phyloP scores from a whole-genome alignment of 768 basidiomycete species.

The Boletus rubescentipes region DNA sequence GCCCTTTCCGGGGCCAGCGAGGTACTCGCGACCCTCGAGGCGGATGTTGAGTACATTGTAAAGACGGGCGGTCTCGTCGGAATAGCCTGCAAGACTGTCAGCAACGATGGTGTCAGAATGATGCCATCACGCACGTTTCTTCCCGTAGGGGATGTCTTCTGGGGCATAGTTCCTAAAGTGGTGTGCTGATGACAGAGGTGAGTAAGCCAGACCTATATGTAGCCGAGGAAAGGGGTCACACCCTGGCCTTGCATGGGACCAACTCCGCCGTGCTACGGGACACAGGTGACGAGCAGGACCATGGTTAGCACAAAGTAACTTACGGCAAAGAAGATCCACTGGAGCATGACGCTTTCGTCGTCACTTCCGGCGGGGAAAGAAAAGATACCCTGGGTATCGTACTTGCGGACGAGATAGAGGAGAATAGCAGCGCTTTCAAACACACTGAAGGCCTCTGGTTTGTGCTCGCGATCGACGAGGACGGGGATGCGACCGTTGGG shows the following conservation, averaged over 20 bases:
- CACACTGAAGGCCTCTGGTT: conserved; percentile 54
- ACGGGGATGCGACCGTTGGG: conserved; percentile 75
- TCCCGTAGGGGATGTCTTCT: conserved; percentile 67
- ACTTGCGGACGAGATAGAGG: conserved; percentile 78
- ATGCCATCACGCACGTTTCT: conserved; percentile 46
- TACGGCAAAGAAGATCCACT: conserved; percentile 87
- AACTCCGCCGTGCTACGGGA: conserved; percentile 66
- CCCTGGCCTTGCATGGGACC: conserved; percentile 89
- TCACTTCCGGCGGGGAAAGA: conserved; percentile 60
- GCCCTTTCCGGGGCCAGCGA: conserved; percentile 73
- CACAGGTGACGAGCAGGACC: background rate
- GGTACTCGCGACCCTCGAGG: conserved; percentile 70
- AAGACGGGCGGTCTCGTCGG: conserved; percentile 78
- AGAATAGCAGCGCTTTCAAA: conserved; percentile 84
- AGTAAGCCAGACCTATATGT: conserved; percentile 7
- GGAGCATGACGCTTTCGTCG: conserved; percentile 68
- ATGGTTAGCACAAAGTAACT: conserved; percentile 9
- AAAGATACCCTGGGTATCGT: conserved; percentile 74
- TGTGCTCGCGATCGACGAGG: conserved; percentile 56
- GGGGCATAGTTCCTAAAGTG: conserved; percentile 69
- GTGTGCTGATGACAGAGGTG: conserved; percentile 42
- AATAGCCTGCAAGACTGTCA: conserved; percentile 52
- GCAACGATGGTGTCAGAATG: background rate
- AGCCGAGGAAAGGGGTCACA: background rate
- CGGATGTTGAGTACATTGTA: conserved; percentile 82